These are phyloP conservation scores for Oryza australiensis DNA, from an alignment of 176 grass and related monocot genomes.

Conservation along the genomic window DNA sequence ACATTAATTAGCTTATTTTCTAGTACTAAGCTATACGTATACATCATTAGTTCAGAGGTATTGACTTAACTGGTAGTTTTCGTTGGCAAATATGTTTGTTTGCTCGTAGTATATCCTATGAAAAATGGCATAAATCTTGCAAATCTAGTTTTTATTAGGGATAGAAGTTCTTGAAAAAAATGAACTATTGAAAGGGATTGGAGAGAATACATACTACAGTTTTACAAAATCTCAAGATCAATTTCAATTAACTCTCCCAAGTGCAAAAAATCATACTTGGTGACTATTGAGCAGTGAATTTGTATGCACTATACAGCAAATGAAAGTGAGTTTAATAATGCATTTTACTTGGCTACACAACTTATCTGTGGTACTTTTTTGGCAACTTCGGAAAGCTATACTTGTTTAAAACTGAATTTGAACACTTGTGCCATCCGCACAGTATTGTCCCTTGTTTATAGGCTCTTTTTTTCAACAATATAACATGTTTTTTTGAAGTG, in stretches of 20 bases:
- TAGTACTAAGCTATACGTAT: no score
- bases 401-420: neutral
- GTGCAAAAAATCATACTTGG: neutral
- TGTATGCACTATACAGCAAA: neutral
- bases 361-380: neutral
- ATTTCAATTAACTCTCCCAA: neutral
- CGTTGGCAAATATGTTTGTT: neutral
- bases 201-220: neutral
- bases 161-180: neutral
- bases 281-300: neutral
- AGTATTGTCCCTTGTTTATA: neutral
- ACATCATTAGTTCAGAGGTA: constrained; percentile 2
- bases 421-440: neutral
- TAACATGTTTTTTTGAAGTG: neutral
- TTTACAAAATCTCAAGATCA: neutral
- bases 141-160: neutral
- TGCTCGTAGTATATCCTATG: neutral
- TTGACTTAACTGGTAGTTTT: neutral
- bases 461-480: neutral
- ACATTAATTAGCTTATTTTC: neutral
- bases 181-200: neutral
- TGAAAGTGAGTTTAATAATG: neutral
- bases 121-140: neutral
- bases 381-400: neutral
- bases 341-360: neutral